Conservation (phyloP, 78 protist genomes). For the Pelomyxa schiedti region DNA sequence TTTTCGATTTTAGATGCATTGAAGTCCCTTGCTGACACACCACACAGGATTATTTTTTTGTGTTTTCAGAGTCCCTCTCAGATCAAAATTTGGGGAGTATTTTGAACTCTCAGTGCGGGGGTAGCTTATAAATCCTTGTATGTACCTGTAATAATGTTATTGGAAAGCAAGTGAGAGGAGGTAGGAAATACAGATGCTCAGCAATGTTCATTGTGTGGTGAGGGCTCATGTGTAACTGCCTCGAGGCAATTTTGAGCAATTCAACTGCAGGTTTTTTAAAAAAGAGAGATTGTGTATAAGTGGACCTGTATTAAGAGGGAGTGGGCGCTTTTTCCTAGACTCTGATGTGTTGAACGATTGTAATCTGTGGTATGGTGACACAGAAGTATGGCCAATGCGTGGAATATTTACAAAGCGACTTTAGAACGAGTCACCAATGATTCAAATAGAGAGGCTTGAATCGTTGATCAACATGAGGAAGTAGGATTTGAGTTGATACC, state of each 20-base stretch:
- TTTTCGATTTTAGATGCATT: too few species aligned
- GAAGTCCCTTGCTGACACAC: too few species aligned
- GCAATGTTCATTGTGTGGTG: constrained; percentile 38
- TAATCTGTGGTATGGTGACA: neutral
- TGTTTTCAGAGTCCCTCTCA: neutral
- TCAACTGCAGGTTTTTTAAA: too few species aligned
- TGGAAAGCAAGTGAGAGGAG: too few species aligned
- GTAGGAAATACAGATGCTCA: constrained; percentile 81
- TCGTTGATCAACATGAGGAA: constrained; percentile 4
- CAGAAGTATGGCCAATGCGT: neutral
- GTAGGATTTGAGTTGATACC: too few species aligned
- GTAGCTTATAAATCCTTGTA: constrained; percentile 77
- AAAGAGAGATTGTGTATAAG: too few species aligned
- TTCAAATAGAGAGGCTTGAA: neutral
- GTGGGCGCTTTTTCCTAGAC: constrained; percentile 44
- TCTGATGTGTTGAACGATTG: neutral
- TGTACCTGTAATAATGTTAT: constrained; percentile 43
- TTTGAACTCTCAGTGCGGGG: constrained; percentile 76
- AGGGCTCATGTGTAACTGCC: constrained; percentile 55
- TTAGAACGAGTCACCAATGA: neutral
- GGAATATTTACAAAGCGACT: neutral
- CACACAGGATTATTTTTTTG: neutral
- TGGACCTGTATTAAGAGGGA: constrained; percentile 89
- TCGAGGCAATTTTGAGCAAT: constrained; percentile 74
- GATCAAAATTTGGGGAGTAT: neutral